A percentile compares a stretch with the other conserved stretches of the same genome.
Evolutionary conservation across 352 stramenopile species (phyloP).

Genomic region (Phytophthora lateralis): DNA sequence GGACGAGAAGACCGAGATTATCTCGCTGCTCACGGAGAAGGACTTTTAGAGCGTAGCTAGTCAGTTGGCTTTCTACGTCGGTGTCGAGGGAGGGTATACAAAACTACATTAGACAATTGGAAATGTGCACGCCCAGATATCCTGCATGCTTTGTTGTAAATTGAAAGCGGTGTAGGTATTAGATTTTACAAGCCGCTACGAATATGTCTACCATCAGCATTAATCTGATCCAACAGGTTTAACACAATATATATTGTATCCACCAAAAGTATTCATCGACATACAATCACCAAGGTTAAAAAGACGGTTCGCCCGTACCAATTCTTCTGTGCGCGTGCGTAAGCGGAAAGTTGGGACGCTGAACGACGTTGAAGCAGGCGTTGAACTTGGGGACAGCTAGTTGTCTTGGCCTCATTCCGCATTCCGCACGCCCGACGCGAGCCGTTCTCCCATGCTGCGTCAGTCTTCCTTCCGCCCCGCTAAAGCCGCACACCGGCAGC

Average conservation of each 20-base stretch:
- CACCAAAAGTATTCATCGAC: neutral
- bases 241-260: neutral
- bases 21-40: constrained; percentile 76
- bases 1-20: constrained; percentile 43
- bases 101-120: constrained; percentile 27
- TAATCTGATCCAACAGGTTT: neutral
- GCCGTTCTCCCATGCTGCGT: constrained; percentile 21
- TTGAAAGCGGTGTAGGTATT: neutral
- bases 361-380: constrained; percentile 19
- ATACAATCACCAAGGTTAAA: constrained; percentile 4
- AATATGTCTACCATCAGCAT: neutral
- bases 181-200: neutral
- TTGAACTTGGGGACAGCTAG: neutral
- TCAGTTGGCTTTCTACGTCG: neutral
- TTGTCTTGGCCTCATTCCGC: constrained; percentile 6
- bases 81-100: constrained; percentile 13
- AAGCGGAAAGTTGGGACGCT: constrained; percentile 15
- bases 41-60: constrained; percentile 47
- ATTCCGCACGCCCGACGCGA: constrained; percentile 3
- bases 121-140: neutral
- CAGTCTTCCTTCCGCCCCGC: neutral
- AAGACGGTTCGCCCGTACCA: neutral
- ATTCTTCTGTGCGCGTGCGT: constrained; percentile 5
- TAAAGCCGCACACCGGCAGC: neutral
- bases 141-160: neutral